phyloP scores from a whole-genome alignment of 352 stramenopile genomes.

The Globisporangium emineosum region DNA sequence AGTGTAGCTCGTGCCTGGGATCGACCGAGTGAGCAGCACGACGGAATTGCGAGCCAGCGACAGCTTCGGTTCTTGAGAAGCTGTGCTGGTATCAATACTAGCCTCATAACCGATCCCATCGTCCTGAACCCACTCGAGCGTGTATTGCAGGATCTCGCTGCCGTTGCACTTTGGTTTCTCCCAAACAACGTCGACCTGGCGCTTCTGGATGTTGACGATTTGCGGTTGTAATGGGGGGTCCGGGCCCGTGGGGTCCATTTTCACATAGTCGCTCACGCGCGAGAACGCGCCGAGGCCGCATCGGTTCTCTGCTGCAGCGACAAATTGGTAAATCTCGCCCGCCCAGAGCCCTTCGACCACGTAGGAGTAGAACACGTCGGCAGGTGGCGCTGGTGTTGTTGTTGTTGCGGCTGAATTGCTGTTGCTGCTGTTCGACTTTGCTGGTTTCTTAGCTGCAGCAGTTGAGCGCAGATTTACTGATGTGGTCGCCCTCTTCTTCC shows the following conservation, averaged over 20 bases:
- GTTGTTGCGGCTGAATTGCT: background rate
- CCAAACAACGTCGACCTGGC: conserved; percentile 44
- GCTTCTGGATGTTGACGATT: conserved; percentile 36
- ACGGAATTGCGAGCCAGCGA: conserved; percentile 9
- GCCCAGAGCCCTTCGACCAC: conserved; percentile 44
- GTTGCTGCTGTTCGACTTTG: conserved; percentile 1
- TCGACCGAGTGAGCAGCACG: conserved; percentile 44
- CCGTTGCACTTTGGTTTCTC: conserved; percentile 60
- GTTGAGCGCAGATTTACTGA: background rate
- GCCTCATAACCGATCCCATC: background rate
- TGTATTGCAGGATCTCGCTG: conserved; percentile 73
- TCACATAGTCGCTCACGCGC: conserved; percentile 64
- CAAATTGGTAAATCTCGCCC: conserved; percentile 76
- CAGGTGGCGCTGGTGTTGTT: background rate
- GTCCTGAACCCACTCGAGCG: conserved; percentile 43
- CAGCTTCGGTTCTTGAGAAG: background rate
- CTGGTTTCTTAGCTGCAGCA: background rate
- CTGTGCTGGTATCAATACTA: no score
- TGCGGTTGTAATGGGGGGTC: conserved; percentile 41
- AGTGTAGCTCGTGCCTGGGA: conserved; percentile 46
- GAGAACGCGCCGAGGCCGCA: conserved; percentile 63
- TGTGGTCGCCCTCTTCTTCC: background rate
- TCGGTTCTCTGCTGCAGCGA: conserved; percentile 61
- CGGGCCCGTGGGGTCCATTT: conserved; percentile 58
- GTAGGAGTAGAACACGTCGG: conserved; percentile 25